Evolutionary conservation across 108 stramenopile genomes (phyloP).

Genomic region (Cyclotella choctawhatcheeana): DNA sequence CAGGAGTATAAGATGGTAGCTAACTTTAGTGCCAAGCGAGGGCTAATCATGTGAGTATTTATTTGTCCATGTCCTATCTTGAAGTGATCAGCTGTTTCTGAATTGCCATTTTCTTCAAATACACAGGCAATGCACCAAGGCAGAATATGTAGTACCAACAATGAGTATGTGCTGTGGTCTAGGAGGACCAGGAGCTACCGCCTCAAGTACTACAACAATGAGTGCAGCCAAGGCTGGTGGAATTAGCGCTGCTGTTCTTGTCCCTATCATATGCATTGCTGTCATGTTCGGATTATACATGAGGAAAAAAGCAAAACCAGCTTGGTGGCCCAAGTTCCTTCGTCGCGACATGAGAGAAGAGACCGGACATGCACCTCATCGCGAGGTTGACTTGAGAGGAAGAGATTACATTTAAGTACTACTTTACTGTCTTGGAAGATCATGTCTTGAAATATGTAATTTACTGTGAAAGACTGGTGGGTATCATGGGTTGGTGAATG

Average conservation of each 20-base stretch:
- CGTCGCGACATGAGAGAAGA: conserved; percentile 42
- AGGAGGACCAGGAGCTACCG: conserved; percentile 42
- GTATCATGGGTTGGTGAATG: no score
- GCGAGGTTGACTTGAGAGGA: conserved; percentile 52
- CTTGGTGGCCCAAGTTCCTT: conserved; percentile 52
- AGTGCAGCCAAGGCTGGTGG: conserved; percentile 23
- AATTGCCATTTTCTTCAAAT: background rate
- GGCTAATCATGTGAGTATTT: conserved; percentile 31
- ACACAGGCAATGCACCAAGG: conserved; percentile 30
- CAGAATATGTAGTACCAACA: conserved; percentile 13
- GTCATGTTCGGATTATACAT: conserved; percentile 43
- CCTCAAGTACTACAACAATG: background rate
- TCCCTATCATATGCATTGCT: conserved; percentile 22
- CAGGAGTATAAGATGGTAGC: conserved; percentile 46
- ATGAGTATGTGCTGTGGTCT: conserved; percentile 54
- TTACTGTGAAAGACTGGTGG: no score
- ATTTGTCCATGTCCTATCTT: background rate
- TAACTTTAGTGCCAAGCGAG: conserved; percentile 29
- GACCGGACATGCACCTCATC: conserved; percentile 53
- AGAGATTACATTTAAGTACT: conserved; percentile 45
- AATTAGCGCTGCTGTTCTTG: conserved; percentile 35
- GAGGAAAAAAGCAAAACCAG: conserved; percentile 48
- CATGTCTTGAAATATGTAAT: background rate
- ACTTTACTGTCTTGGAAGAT: background rate
- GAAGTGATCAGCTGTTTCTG: background rate